Conservation (phyloP, 163 green algal genomes). For the Dunaliella salina region DNA sequence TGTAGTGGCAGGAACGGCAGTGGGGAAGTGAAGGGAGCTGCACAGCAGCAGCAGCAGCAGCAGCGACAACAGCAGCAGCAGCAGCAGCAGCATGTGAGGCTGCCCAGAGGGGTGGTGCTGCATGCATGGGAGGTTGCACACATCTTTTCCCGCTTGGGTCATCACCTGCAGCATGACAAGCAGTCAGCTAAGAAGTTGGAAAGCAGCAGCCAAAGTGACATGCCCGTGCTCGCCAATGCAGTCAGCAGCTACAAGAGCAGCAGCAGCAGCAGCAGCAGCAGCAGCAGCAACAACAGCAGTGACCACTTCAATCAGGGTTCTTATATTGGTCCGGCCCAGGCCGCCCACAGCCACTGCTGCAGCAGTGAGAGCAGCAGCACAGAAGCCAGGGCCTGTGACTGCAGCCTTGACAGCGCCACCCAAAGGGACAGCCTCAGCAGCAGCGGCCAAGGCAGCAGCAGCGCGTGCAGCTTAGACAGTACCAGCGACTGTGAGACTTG, state of each 20-base stretch:
- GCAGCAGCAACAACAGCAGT: not conserved
- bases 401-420: not conserved
- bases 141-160: not conserved
- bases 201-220: not conserved
- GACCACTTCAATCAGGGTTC: too few relatives aligned
- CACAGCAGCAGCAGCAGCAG: not conserved
- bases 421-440: not conserved
- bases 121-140: not conserved
- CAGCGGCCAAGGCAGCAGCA: not conserved
- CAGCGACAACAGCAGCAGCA: not conserved
- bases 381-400: not conserved
- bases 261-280: not conserved
- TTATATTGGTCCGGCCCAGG: not conserved
- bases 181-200: not conserved
- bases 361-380: not conserved
- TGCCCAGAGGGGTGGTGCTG: not conserved
- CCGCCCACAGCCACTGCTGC: not conserved
- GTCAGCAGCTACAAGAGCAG: not conserved
- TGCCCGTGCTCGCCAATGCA: not conserved
- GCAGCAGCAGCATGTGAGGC: not conserved
- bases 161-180: not conserved
- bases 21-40: too few relatives aligned
- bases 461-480: not conserved
- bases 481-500: too few relatives aligned
- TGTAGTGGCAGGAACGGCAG: too few relatives aligned